Evolutionary conservation across 805 yeast species (phyloP).

Genomic region (Lachancea quebecensis): DNA sequence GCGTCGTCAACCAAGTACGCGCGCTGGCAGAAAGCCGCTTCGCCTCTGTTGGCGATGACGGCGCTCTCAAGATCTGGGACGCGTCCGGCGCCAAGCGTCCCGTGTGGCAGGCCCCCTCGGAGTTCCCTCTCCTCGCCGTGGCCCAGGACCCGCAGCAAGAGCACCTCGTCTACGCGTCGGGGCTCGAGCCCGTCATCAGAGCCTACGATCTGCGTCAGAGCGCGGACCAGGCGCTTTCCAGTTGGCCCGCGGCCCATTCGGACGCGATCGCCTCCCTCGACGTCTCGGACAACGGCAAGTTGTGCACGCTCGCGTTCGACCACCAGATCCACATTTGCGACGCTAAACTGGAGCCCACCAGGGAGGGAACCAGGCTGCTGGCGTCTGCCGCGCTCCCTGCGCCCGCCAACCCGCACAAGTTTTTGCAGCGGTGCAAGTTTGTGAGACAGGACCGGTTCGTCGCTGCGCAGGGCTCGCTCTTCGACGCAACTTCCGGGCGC

Average conservation of each 20-base stretch:
- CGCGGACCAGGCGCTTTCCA: conserved; percentile 1
- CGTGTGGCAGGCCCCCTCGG: conserved; percentile 36
- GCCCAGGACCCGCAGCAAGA: conserved; percentile 35
- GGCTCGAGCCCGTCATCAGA: conserved; percentile 58
- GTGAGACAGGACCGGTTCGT: conserved; percentile 2
- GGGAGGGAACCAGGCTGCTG: background rate
- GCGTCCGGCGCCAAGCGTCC: conserved; percentile 41
- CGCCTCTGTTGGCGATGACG: conserved; percentile 63
- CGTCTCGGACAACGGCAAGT: conserved; percentile 1
- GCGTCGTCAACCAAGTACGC: conserved; percentile 47
- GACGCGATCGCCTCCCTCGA: conserved; percentile 6
- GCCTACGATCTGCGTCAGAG: conserved; percentile 44
- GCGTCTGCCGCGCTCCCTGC: background rate
- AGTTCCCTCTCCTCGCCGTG: conserved; percentile 55
- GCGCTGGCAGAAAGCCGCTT: conserved; percentile 28
- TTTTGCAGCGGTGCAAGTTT: conserved; percentile 2
- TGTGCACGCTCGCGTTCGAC: conserved; percentile 8
- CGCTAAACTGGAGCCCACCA: conserved; percentile 1
- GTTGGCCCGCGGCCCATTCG: background rate
- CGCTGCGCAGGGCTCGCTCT: conserved; percentile 1
- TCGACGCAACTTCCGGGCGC: conserved; percentile 2
- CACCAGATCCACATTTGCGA: conserved; percentile 2
- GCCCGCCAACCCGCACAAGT: conserved; percentile 2
- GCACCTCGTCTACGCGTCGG: conserved; percentile 46
- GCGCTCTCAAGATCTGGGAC: conserved; percentile 58